Evolutionary conservation across 2,329 filamentous ascomycete species (phyloP), one percentile per base, ranked within the genome.

Genomic region (Fusarium coffeatum): DNA sequence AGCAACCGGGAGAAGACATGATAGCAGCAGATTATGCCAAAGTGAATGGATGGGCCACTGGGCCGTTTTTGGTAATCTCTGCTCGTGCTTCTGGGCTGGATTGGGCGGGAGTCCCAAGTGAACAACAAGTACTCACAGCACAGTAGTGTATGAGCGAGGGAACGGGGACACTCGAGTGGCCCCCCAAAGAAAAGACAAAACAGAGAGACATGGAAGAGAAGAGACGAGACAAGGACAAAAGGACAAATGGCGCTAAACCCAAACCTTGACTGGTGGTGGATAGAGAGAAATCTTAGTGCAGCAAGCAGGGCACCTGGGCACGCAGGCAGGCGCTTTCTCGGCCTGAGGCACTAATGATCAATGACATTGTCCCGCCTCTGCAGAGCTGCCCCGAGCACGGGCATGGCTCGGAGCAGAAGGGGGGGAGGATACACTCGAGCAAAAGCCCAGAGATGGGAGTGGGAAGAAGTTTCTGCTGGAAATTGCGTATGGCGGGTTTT

Each of bases 181-280:
- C 64, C 69, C 71, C 67, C 66, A 66, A 69, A 68, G 61, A 66
- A 66, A 72, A 66, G 55, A 65, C 58, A 69, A 62, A 64, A 66
- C 64, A 69, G 66, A 70, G 65, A 73, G 71, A 67, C 64, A 72
- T 71, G 65, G 66, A 71, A 66, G 68, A 58, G 48, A 65, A 74
- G 66, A 64, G 68, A 72, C 69, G 66, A 71, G 67, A 70, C 74
- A 71, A 71, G 59, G 53, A 66, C 57, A 65, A 69, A 72, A 72
- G 66, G 68, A 57, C 53, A 53, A 53, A 53, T 72, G 72, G 72
- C 78, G 77, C 78, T 79, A 79, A 72, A 68, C 78, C 49, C 78
- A 73, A 78, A 78, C 65, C 48, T 71, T 73, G 78, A 74, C 74
- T 78, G 74, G 77, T 73, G 77, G 78, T 77, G 77, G 76, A 76